Conservation (phyloP, 2,329 filamentous ascomycete species). For the Colletotrichum tropicicola region DNA sequence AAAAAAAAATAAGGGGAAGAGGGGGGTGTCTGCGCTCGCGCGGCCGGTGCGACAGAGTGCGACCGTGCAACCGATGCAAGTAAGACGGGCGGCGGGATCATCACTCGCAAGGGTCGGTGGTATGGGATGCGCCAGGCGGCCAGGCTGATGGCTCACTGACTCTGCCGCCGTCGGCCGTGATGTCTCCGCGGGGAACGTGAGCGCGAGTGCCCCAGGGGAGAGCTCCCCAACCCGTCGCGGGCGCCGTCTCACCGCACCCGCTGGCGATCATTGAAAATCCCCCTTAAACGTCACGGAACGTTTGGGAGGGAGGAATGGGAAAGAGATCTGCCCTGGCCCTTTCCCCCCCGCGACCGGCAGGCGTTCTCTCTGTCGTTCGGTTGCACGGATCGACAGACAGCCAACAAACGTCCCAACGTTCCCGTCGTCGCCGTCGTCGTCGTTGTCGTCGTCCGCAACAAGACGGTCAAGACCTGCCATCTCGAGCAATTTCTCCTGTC, state of each 20-base stretch:
- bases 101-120: background rate
- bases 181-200: conserved; percentile 1
- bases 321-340: background rate
- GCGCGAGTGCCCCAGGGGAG: no score
- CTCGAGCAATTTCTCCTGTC: conserved; percentile 18
- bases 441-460: background rate
- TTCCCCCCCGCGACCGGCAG: background rate
- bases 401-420: background rate
- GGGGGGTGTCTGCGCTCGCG: background rate
- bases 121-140: background rate
- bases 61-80: conserved; percentile 7
- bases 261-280: conserved; percentile 23
- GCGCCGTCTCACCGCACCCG: background rate
- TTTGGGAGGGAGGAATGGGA: conserved; percentile 3
- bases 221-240: background rate
- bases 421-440: no score
- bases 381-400: conserved; percentile 20
- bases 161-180: background rate
- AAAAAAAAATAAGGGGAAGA: background rate
- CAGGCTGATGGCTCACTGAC: background rate
- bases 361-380: background rate
- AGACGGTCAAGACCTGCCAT: background rate
- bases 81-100: background rate
- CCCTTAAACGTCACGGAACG: conserved; percentile 22
- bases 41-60: background rate